A percentile compares a stretch with the other conserved stretches of the same genome.
phyloP scores from a whole-genome alignment of 148 eudicot species.

The Hydrangea macrophylla region DNA sequence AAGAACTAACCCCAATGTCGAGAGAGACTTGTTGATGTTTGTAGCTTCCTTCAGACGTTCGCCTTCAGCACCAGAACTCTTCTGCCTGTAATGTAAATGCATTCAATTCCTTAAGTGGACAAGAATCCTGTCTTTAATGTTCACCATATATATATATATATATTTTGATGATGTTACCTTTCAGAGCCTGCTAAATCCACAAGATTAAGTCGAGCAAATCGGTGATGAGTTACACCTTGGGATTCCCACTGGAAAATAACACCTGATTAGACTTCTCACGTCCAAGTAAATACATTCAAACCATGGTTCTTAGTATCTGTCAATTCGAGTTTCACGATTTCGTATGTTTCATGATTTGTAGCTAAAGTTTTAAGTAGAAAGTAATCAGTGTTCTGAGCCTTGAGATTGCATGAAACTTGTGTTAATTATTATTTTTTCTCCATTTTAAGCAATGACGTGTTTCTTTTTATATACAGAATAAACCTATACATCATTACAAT shows the following conservation, averaged over 20 bases:
- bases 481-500: too few relatives aligned
- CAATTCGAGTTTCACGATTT: too few relatives aligned
- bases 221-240: constrained; percentile 92
- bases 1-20: constrained; percentile 79
- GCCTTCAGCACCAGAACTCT: constrained; percentile 99
- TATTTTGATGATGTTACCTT: constrained; percentile 54
- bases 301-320: too few relatives aligned
- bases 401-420: too few relatives aligned
- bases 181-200: constrained; percentile 99
- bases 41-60: constrained; percentile 98
- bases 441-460: too few relatives aligned
- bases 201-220: constrained; percentile 91
- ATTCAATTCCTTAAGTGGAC: background rate
- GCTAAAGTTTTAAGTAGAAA: too few relatives aligned
- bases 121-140: background rate
- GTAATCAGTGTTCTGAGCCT: too few relatives aligned
- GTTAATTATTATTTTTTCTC: too few relatives aligned
- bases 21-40: constrained; percentile 93
- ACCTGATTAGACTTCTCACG: constrained; percentile 13
- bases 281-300: background rate
- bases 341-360: too few relatives aligned
- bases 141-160: background rate
- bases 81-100: constrained; percentile 55
- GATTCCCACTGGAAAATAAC: constrained; percentile 74
- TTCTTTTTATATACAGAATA: too few relatives aligned